Conservation (phyloP, 2,329 filamentous ascomycete species). For the Teratosphaeriaceae sp. region DNA sequence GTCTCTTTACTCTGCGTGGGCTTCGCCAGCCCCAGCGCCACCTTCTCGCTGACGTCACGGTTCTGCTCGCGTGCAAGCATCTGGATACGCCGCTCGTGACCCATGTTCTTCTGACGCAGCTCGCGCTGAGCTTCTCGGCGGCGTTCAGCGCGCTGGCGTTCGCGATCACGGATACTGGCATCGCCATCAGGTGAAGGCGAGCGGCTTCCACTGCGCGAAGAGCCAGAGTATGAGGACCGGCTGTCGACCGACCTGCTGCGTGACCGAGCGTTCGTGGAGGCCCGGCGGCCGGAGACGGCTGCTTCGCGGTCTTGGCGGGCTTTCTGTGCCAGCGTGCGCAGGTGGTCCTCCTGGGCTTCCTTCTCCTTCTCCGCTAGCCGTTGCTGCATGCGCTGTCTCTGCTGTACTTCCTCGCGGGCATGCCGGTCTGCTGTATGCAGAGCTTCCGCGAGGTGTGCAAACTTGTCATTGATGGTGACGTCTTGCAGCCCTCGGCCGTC, state of each 20-base stretch:
- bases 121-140: slow-evolving; percentile 81
- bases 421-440: slow-evolving; percentile 92
- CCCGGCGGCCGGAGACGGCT: slow-evolving; percentile 42
- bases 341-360: slow-evolving; percentile 82
- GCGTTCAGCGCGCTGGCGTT: slow-evolving; percentile 69
- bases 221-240: slow-evolving; percentile 21
- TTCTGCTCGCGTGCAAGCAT: slow-evolving; percentile 93
- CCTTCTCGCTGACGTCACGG: slow-evolving; percentile 94
- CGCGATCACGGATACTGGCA: slow-evolving; percentile 54
- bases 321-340: slow-evolving; percentile 82
- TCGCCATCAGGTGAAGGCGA: slow-evolving; percentile 51
- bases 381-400: slow-evolving; percentile 91
- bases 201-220: slow-evolving; percentile 25
- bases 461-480: slow-evolving; percentile 96
- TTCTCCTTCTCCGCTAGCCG: slow-evolving; percentile 95
- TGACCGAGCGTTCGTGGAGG: slow-evolving; percentile 12
- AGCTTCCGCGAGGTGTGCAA: slow-evolving; percentile 91
- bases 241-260: slow-evolving; percentile 17
- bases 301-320: slow-evolving; percentile 65
- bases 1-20: slow-evolving; percentile 85
- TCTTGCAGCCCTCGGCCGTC: slow-evolving; percentile 90
- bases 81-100: slow-evolving; percentile 82
- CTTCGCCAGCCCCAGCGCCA: slow-evolving; percentile 89
- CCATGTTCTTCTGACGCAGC: slow-evolving; percentile 90
- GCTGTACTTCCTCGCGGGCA: slow-evolving; percentile 89